These are phyloP conservation scores for Ogataea salicorniae DNA, from an alignment of 805 yeast genomes.

Conservation along the genomic window DNA sequence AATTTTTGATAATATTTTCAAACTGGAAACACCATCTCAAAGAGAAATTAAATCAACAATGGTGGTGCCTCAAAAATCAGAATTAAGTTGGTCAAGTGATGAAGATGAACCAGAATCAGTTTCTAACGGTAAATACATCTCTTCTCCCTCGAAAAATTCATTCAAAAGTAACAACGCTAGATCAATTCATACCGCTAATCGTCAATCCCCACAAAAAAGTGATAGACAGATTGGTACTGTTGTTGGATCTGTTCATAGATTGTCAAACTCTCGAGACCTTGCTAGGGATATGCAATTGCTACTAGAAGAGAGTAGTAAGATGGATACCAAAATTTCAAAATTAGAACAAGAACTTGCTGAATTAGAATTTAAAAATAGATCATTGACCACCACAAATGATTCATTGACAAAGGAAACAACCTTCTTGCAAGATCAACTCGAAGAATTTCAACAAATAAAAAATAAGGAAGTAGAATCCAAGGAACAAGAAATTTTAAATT, in stretches of 20 bases:
- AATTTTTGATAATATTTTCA: conserved; percentile 3
- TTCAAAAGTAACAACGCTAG: not conserved
- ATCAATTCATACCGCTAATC: too few relatives aligned
- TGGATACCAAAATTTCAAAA: conserved; percentile 40
- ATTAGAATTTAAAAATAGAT: conserved; percentile 8
- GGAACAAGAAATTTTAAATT: not conserved
- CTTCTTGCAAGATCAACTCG: conserved; percentile 5
- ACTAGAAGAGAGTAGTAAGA: conserved; percentile 42
- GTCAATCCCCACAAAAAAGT: conserved; percentile 1
- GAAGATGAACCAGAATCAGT: conserved; percentile 53
- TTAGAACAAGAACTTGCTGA: conserved; percentile 28
- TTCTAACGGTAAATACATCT: not conserved
- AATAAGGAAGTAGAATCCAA: not conserved
- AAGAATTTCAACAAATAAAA: not conserved
- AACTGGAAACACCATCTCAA: conserved; percentile 27
- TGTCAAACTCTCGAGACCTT: conserved; percentile 14
- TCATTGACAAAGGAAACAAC: conserved; percentile 6
- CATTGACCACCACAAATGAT: not conserved
- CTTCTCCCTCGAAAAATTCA: not conserved
- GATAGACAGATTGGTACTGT: not conserved
- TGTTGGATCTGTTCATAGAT: conserved; percentile 3
- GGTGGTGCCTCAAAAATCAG: conserved; percentile 80
- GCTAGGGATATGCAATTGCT: conserved; percentile 42
- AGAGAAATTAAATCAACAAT: conserved; percentile 49
- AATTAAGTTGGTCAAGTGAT: conserved; percentile 83